Base-by-base conservation (phyloP, 2,329 filamentous ascomycete species). In the Botryotinia narcissicola region DNA sequence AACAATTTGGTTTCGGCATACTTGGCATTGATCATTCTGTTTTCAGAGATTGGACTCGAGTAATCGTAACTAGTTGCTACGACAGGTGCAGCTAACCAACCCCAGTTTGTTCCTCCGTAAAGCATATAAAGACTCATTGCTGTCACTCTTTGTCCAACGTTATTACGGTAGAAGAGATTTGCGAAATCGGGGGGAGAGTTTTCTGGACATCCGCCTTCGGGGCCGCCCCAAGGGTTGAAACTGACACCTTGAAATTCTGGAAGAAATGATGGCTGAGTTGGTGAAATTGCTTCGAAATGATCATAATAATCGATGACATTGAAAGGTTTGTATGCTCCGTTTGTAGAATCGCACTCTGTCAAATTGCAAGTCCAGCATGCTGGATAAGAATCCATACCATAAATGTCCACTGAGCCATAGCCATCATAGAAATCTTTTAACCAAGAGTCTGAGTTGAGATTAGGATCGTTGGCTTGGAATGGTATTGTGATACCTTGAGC, bases 341-440 rank as follows among this genome's bases (percentile, higher is more conserved):
- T 90, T 0, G 87, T 88, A 2, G 86, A 85, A 1, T 85, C 87
- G 77, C 89, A 91, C 73, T 89, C 88, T 44, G 84, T 85, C 14
- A 90, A 81, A 73, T 91, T 88, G 79, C 89, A 91, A 71, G 86
- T 89, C 88, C 88, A 91, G 82, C 89, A 91, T 0, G 83, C 85
- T 1, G 84, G 86, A 71, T 87, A 88, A 74, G 84, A 85, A 77
- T 90, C 87, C 3, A 87, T 77, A 0, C 86, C 84, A 68, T 82
- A 84, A 35, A 86, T 83, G 78, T 89, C 86, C 68, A 90, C 85
- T 74, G 89, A 86, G 14, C 89, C 89, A 20, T 83, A 85, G 10
- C 83, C 85, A 40, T 83, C 86, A 71, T 86, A 86, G 77, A 86
- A 91, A 79, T 91, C 89, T 22, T 85, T 85, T 0, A 87, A 89